phyloP scores from a whole-genome alignment of 495 filamentous ascomycete genomes.

The Lepidopterella palustris region DNA sequence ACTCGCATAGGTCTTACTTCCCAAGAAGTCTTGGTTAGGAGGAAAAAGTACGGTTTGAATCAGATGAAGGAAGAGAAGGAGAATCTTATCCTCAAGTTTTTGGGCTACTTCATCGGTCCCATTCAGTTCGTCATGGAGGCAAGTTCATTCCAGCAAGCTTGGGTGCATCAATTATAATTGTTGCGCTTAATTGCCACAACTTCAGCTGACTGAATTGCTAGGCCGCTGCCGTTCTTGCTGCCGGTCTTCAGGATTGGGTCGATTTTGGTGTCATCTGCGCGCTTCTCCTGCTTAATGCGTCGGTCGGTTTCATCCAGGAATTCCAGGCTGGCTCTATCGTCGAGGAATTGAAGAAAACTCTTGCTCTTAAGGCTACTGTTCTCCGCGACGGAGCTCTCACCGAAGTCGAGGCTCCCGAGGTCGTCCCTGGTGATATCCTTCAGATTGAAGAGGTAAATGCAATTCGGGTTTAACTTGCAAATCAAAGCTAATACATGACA shows the following conservation, averaged over 20 bases:
- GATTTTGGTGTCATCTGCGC: slow-evolving; percentile 76
- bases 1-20: slow-evolving; percentile 63
- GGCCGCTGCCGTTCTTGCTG: slow-evolving; percentile 69
- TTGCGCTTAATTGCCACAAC: not conserved
- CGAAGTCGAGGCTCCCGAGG: slow-evolving; percentile 68
- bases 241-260: slow-evolving; percentile 73
- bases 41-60: slow-evolving; percentile 78
- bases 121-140: slow-evolving; percentile 96
- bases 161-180: slow-evolving; percentile 1
- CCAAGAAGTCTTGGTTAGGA: slow-evolving; percentile 58
- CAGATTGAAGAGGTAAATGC: slow-evolving; percentile 60
- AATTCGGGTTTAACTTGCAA: not conserved
- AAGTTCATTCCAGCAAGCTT: slow-evolving; percentile 28
- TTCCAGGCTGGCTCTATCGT: slow-evolving; percentile 87
- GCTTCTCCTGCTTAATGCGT: slow-evolving; percentile 70
- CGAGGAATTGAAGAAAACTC: slow-evolving; percentile 83
- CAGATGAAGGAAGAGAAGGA: slow-evolving; percentile 83
- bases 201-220: slow-evolving; percentile 31
- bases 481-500: slow-evolving; percentile 11
- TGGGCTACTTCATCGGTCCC: slow-evolving; percentile 78
- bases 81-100: slow-evolving; percentile 76
- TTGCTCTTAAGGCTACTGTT: slow-evolving; percentile 78
- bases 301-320: slow-evolving; percentile 82
- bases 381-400: slow-evolving; percentile 65
- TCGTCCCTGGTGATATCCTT: slow-evolving; percentile 87